A percentile compares a stretch with the other conserved stretches of the same genome.
Conservation (phyloP, 192 early-diverging fungal species). For the Radiomyces spectabilis region DNA sequence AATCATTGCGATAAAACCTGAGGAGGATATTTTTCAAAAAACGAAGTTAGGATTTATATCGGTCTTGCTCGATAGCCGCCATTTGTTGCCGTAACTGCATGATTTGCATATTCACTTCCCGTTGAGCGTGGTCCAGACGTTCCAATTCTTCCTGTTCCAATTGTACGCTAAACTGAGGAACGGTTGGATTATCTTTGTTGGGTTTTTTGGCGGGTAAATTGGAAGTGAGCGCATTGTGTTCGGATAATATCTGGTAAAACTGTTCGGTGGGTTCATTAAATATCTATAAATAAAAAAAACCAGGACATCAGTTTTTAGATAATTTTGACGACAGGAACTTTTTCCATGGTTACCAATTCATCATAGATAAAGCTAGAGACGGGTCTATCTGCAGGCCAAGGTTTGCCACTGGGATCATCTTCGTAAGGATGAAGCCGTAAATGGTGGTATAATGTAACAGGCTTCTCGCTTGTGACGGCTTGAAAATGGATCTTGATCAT, state of each 20-base stretch:
- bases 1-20: too few species aligned
- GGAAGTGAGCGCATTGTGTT: slow-evolving; percentile 18
- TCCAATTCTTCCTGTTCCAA: slow-evolving; percentile 31
- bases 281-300: slow-evolving; percentile 16
- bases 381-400: slow-evolving; percentile 51
- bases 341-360: slow-evolving; percentile 56
- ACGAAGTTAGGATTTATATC: too few species aligned
- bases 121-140: slow-evolving; percentile 18
- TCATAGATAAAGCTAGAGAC: slow-evolving; percentile 76
- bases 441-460: slow-evolving; percentile 80
- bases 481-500: slow-evolving; percentile 86
- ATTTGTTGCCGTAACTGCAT: slow-evolving; percentile 10
- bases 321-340: neutral
- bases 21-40: too few species aligned
- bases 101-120: slow-evolving; percentile 28
- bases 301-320: too few species aligned
- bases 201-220: slow-evolving; percentile 27
- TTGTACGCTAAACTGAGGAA: slow-evolving; percentile 21
- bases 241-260: slow-evolving; percentile 19
- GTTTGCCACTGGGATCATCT: slow-evolving; percentile 51
- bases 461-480: slow-evolving; percentile 67
- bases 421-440: slow-evolving; percentile 85
- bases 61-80: slow-evolving; percentile 9
- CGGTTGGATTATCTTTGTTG: slow-evolving; percentile 2
- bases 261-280: slow-evolving; percentile 34